phyloP scores from a whole-genome alignment of 176 grass and related monocot genomes.

The Ampelocalamus luodianensis region DNA sequence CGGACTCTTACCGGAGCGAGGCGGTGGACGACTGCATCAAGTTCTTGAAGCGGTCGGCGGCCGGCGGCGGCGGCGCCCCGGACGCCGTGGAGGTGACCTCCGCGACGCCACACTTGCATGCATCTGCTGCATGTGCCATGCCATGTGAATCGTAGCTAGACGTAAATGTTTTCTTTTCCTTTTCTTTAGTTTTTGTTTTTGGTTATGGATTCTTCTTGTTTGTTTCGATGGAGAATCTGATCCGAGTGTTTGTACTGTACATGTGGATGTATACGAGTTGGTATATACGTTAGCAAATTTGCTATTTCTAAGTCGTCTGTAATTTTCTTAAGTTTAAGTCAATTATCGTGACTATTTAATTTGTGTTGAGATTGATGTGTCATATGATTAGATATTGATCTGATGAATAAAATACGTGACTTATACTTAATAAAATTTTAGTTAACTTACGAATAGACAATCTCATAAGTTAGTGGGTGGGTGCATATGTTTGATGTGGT shows the following conservation, averaged over 20 bases:
- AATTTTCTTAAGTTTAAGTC: too few relatives aligned
- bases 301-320: too few relatives aligned
- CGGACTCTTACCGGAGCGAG: constrained; percentile 81
- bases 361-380: too few relatives aligned
- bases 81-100: neutral
- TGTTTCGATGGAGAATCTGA: neutral
- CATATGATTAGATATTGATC: too few relatives aligned
- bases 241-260: neutral
- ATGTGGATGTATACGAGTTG: neutral
- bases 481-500: neutral
- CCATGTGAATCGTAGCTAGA: constrained; percentile 40
- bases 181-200: neutral
- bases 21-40: constrained; percentile 89
- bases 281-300: neutral
- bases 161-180: too few relatives aligned
- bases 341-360: too few relatives aligned
- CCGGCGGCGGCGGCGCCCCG: neutral
- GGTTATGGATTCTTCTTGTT: neutral
- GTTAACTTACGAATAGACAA: too few relatives aligned
- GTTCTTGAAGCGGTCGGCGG: constrained; percentile 82
- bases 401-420: too few relatives aligned
- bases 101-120: constrained; percentile 26
- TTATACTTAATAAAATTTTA: too few relatives aligned
- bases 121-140: too few relatives aligned
- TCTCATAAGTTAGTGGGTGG: neutral